Percentiles rank a stretch among this genome's conserved stretches.
phyloP scores from a whole-genome alignment of 1,284 basidiomycete species.

The Fomitopsis schrenkii region DNA sequence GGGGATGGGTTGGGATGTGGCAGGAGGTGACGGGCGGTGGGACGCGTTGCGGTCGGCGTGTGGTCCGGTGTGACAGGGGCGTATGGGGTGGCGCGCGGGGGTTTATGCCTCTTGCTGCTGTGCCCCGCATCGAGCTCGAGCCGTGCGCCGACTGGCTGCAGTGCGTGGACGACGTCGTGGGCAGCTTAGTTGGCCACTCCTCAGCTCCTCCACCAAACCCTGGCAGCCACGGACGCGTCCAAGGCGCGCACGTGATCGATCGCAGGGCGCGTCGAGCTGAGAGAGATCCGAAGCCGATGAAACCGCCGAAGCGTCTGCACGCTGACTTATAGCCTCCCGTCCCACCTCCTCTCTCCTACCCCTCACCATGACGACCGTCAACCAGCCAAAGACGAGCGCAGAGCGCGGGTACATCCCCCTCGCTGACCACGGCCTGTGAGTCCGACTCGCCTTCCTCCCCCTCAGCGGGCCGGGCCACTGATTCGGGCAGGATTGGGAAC shows the following conservation, averaged over 20 bases:
- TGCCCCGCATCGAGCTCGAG: too few relatives aligned
- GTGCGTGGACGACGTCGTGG: too few relatives aligned
- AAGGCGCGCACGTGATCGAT: not conserved
- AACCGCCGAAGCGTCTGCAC: not conserved
- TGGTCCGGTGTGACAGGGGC: too few relatives aligned
- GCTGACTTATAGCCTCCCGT: not conserved
- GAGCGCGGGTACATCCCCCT: slow-evolving; percentile 22
- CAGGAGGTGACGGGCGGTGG: too few relatives aligned
- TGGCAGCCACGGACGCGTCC: not conserved
- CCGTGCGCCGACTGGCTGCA: too few relatives aligned
- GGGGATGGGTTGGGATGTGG: too few relatives aligned
- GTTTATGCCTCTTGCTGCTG: too few relatives aligned
- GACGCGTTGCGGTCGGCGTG: too few relatives aligned
- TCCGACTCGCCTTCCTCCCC: not conserved
- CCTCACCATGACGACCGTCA: slow-evolving; percentile 3
- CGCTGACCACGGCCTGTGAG: slow-evolving; percentile 25
- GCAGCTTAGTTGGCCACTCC: too few relatives aligned
- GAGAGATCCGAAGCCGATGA: not conserved
- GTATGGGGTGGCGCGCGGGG: not conserved
- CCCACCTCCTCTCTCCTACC: not conserved
- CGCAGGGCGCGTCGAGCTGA: not conserved
- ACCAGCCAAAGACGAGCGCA: slow-evolving; percentile 9
- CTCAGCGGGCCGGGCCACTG: not conserved
- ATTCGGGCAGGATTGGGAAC: slow-evolving; percentile 69
- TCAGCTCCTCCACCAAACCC: too few relatives aligned